Evolutionary conservation across 495 filamentous ascomycete genomes (phyloP).

Genomic region (Penicillium herquei): DNA sequence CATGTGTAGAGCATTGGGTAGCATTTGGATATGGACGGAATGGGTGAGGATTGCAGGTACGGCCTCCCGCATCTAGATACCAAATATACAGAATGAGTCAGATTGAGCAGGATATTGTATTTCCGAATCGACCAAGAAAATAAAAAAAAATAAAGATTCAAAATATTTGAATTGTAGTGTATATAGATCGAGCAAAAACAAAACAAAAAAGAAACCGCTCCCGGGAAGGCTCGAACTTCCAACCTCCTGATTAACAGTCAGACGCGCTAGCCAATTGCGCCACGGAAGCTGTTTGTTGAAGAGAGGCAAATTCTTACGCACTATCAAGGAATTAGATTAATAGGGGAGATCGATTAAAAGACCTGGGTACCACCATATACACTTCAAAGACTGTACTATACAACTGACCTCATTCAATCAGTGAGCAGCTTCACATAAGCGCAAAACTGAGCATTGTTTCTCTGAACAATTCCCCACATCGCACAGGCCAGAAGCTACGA

Average conservation of each 20-base stretch:
- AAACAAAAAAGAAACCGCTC: constrained; percentile 26
- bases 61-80: neutral
- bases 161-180: too few species aligned
- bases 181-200: neutral
- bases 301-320: too few species aligned
- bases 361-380: too few species aligned
- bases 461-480: too few species aligned
- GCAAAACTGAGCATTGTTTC: too few species aligned
- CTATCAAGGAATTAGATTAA: neutral
- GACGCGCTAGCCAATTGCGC: constrained; percentile 52
- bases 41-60: neutral
- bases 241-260: constrained; percentile 53
- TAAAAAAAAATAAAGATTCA: too few species aligned
- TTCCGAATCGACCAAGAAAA: neutral
- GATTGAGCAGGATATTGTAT: neutral
- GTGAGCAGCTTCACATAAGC: too few species aligned
- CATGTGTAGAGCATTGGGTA: constrained; percentile 4
- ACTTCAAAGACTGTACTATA: too few species aligned
- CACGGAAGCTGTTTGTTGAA: too few species aligned
- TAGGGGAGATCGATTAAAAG: neutral
- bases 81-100: neutral
- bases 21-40: constrained; percentile 5
- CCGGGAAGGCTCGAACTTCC: constrained; percentile 50
- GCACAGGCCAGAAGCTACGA: too few species aligned
- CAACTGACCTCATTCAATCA: too few species aligned